Percentiles rank a stretch among this genome's conserved stretches.
These are phyloP conservation scores for Ceratobasidium sp. DNA, from an alignment of 1,284 basidiomycete species.

Conservation along the genomic window DNA sequence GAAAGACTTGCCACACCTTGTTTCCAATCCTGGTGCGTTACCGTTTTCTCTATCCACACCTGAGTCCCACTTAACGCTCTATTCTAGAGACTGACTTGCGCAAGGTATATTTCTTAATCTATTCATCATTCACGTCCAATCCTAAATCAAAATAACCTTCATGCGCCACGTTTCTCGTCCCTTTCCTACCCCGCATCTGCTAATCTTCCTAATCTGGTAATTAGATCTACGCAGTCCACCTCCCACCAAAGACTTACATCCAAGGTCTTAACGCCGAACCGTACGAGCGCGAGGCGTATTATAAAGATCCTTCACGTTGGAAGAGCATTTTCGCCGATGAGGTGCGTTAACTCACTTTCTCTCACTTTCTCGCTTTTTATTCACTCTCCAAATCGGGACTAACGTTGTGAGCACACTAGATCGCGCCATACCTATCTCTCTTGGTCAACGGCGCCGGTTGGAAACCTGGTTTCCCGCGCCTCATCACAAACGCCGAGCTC, in stretches of 20 bases:
- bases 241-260: conserved; percentile 79
- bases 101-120: conserved; percentile 58
- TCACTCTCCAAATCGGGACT: too few relatives aligned
- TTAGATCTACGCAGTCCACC: conserved; percentile 85
- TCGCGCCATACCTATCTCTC: conserved; percentile 86
- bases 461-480: conserved; percentile 79
- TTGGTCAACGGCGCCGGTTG: conserved; percentile 90
- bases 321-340: conserved; percentile 76
- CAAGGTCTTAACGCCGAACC: conserved; percentile 57
- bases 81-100: conserved; percentile 66
- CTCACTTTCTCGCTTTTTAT: too few relatives aligned
- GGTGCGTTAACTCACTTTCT: conserved; percentile 59
- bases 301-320: conserved; percentile 75
- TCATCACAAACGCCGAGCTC: conserved; percentile 80
- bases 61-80: conserved; percentile 31
- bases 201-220: conserved; percentile 11
- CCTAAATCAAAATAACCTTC: neutral
- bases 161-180: neutral
- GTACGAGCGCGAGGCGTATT: conserved; percentile 80
- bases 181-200: neutral
- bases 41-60: too few relatives aligned
- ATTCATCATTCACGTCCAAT: too few relatives aligned
- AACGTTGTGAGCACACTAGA: too few relatives aligned
- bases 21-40: conserved; percentile 65
- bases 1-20: conserved; percentile 70